phyloP scores from a whole-genome alignment of 495 filamentous ascomycete genomes.

The Venustampulla echinocandica region DNA sequence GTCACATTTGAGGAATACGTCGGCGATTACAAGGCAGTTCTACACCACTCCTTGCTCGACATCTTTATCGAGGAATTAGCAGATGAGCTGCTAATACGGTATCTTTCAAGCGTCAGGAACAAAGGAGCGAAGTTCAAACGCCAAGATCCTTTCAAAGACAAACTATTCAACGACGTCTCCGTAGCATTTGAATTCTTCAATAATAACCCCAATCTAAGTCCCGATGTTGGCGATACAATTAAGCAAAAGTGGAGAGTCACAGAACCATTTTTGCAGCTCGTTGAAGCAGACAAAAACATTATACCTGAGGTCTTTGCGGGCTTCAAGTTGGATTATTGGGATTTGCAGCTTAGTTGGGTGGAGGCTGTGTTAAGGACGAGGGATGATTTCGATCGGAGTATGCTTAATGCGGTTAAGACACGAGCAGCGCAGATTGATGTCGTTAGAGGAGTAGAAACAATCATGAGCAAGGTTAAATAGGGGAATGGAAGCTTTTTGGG shows the following conservation, averaged over 20 bases:
- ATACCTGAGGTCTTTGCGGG: conserved; percentile 69
- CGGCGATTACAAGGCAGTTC: conserved; percentile 66
- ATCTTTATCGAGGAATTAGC: conserved; percentile 86
- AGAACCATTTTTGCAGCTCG: conserved; percentile 64
- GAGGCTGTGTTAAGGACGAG: conserved; percentile 78
- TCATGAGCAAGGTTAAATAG: conserved; percentile 84
- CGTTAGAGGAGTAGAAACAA: conserved; percentile 70
- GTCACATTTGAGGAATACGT: conserved; percentile 94
- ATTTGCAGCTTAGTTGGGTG: conserved; percentile 92
- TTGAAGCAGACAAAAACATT: conserved; percentile 64
- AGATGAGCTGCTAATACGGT: conserved; percentile 78
- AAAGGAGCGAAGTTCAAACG: conserved; percentile 83
- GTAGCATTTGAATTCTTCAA: conserved; percentile 75
- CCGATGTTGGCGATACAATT: conserved; percentile 46
- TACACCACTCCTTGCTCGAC: conserved; percentile 78
- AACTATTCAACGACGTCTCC: conserved; percentile 82
- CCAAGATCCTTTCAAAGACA: conserved; percentile 71
- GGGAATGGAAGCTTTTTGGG: background rate
- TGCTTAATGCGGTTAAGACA: conserved; percentile 80
- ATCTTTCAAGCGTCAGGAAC: conserved; percentile 82
- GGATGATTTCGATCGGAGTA: conserved; percentile 88
- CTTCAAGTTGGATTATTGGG: conserved; percentile 86
- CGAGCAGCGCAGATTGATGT: conserved; percentile 76
- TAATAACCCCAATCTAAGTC: conserved; percentile 39
- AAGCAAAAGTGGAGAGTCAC: conserved; percentile 90